These are phyloP conservation scores for Panaeolus papilionaceus DNA, from an alignment of 768 basidiomycete species.

Conservation along the genomic window DNA sequence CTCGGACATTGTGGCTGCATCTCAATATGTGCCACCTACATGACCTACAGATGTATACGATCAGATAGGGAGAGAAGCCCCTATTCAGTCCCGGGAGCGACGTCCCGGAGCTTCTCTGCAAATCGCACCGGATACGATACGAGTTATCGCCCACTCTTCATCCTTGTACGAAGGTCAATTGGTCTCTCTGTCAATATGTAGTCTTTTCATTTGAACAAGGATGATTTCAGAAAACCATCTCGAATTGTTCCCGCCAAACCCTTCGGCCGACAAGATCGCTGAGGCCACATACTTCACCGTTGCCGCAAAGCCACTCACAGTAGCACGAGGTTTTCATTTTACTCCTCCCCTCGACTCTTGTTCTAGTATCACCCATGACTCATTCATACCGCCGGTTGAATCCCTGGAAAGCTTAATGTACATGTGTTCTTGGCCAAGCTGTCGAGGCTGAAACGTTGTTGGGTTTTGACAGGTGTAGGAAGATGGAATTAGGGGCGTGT, in stretches of 20 bases:
- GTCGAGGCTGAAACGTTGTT: background rate
- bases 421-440: background rate
- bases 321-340: conserved; percentile 5
- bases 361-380: background rate
- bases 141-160: too few relatives aligned
- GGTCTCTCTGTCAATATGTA: too few relatives aligned
- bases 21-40: background rate
- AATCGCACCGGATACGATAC: background rate
- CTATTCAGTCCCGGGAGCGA: conserved; percentile 6
- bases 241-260: too few relatives aligned
- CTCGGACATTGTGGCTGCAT: conserved; percentile 7
- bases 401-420: background rate
- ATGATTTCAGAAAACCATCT: too few relatives aligned
- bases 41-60: background rate
- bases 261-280: background rate
- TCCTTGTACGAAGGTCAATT: too few relatives aligned
- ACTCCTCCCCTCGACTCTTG: background rate
- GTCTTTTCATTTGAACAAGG: too few relatives aligned
- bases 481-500: background rate
- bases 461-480: background rate
- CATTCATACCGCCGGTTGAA: conserved; percentile 3
- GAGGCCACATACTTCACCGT: background rate
- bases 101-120: background rate
- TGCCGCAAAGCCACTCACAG: background rate
- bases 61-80: conserved; percentile 12